Evolutionary conservation across 306 rosid genomes (phyloP), one percentile per base, ranked within the genome.

Genomic region (Acacia confusa): DNA sequence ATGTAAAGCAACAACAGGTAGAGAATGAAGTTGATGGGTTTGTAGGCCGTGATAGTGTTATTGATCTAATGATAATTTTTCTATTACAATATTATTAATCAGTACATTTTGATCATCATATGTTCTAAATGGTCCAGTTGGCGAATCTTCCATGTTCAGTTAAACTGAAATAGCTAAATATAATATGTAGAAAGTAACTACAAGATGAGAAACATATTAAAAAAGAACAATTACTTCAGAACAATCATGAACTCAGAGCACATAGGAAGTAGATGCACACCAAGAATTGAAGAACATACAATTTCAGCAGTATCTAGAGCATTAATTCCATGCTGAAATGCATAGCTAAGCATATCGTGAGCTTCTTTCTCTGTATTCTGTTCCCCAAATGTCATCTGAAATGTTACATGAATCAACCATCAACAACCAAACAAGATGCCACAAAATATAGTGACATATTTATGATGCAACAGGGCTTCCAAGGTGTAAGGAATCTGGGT

Each of bases 281-380:
- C 11, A 76, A 52, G 41, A 47, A 10, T 45, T 7, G 70, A 82
- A 66, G 78, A 63, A 83, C 94, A 79, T 72, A 95, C 97, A 12
- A 88, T 89, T 80, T 95, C 99, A 7, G 99, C 73, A 74, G 97
- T 87, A 85, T 95, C 99, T 0, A 92, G 53, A 81, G 87, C 84
- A 81, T 93, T 95, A 55, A 95, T 89, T 25, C 99, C 98, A 45
- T 83, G 81, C 22, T 89, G 91, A 75, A 89, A 79, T 4, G 97
- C 94, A 80, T 89, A 93, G 79, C 86, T 84, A n/a, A 95, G 92
- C 0, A 90, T 89, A 25, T 89, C 89, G 69, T 95, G 97, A 17
- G 99, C 86, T 82, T 95, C 96, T 83, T 90, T 89, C 92, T 95
- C 99, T 0, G 98, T 82, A 85, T 87, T 95, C 80, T 93, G 97